phyloP scores from a whole-genome alignment of 2,329 filamentous ascomycete genomes.

The Fusarium lateritium region DNA sequence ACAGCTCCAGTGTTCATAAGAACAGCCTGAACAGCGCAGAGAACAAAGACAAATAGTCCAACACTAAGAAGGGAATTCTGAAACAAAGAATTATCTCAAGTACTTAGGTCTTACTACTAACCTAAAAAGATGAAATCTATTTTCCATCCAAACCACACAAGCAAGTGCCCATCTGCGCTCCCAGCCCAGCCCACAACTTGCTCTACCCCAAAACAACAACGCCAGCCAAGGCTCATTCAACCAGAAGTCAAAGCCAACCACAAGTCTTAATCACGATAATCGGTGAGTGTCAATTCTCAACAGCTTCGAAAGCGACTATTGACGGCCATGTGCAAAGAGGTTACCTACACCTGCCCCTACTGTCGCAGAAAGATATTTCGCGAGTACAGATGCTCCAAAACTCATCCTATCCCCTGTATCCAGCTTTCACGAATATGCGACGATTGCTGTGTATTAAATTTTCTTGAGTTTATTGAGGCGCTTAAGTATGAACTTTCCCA shows the following conservation, averaged over 20 bases:
- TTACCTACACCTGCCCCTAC: not conserved
- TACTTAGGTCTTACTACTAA: not conserved
- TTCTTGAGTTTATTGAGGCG: not conserved
- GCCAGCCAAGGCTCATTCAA: no score
- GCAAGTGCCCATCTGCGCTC: not conserved
- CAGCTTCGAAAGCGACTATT: not conserved
- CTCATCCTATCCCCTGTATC: not conserved
- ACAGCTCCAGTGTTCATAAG: no score
- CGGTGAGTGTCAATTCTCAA: not conserved
- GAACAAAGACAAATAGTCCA: not conserved
- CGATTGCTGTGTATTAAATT: not conserved
- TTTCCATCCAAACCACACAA: not conserved
- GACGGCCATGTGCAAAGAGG: not conserved
- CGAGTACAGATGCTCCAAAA: not conserved
- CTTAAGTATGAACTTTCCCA: not conserved
- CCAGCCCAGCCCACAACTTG: not conserved
- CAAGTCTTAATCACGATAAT: not conserved
- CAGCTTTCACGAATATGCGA: not conserved
- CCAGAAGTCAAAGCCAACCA: not conserved
- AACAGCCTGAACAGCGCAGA: not conserved
- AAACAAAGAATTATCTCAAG: not conserved
- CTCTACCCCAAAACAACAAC: not conserved
- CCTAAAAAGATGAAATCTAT: not conserved
- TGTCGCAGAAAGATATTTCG: not conserved
- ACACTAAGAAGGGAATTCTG: not conserved